A percentile compares a stretch with the other conserved stretches of the same genome.
phyloP scores from a whole-genome alignment of 164 flowering plant species.

The Berberis thunbergii region DNA sequence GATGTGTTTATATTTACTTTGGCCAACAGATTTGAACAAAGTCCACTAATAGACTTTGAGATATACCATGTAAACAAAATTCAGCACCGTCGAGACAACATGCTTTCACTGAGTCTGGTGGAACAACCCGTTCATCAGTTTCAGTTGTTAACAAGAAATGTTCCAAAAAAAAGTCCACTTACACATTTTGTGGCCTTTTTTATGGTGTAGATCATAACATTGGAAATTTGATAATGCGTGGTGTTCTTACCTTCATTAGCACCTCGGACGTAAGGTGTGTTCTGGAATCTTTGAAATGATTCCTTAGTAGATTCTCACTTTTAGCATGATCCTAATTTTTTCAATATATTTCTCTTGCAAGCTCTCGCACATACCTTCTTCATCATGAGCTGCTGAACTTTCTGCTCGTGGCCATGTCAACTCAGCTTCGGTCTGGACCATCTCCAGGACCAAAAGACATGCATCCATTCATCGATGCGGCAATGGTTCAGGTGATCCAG shows the following conservation, averaged over 20 bases:
- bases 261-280: conserved; percentile 71
- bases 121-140: no score
- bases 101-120: no score
- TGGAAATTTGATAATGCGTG: conserved; percentile 50
- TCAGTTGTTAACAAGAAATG: background rate
- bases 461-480: conserved; percentile 88
- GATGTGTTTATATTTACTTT: no score
- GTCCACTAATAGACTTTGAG: no score
- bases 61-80: no score
- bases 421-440: conserved; percentile 88
- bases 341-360: conserved; percentile 19
- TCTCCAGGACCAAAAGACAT: conserved; percentile 73
- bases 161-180: background rate
- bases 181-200: background rate
- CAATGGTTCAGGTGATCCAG: conserved; percentile 68
- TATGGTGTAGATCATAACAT: conserved; percentile 51
- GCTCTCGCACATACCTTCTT: conserved; percentile 59
- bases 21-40: no score
- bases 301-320: background rate
- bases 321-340: conserved; percentile 13
- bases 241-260: conserved; percentile 65
- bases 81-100: no score
- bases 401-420: conserved; percentile 84
- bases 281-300: conserved; percentile 6
- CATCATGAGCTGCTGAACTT: conserved; percentile 89